Percentiles rank a stretch among this genome's conserved stretches.
Conservation (phyloP, 2,329 filamentous ascomycete genomes). For the Pyrenochaeta sp. region DNA sequence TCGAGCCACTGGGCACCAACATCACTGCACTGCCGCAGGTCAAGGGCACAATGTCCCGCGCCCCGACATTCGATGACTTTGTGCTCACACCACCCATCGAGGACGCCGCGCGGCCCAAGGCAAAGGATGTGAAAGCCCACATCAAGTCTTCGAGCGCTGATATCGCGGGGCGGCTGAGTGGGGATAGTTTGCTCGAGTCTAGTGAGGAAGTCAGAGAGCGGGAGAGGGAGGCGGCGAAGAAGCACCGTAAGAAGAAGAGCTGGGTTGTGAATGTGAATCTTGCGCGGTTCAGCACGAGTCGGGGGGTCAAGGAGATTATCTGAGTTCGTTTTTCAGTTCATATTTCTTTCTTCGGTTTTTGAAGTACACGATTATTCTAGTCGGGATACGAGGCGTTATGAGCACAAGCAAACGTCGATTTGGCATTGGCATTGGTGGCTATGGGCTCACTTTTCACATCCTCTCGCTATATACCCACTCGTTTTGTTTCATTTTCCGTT, state of each 20-base stretch:
- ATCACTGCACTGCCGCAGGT: slow-evolving; percentile 2
- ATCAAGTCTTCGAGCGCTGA: background rate
- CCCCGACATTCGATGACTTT: background rate
- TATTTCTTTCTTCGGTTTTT: no score
- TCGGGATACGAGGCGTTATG: no score
- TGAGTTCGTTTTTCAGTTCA: no score
- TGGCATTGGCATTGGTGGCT: background rate
- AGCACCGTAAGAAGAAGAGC: slow-evolving; percentile 31
- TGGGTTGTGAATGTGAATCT: slow-evolving; percentile 37
- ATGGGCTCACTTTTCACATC: background rate
- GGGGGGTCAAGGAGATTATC: slow-evolving; percentile 39
- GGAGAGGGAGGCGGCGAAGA: slow-evolving; percentile 20
- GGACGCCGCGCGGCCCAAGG: background rate
- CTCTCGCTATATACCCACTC: slow-evolving; percentile 7
- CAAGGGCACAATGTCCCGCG: background rate
- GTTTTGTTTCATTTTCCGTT: background rate
- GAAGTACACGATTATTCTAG: background rate
- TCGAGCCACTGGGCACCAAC: background rate
- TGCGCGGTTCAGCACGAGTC: slow-evolving; percentile 24
- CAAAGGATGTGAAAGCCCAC: slow-evolving; percentile 2
- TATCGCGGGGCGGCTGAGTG: slow-evolving; percentile 19
- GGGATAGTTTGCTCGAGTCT: slow-evolving; percentile 9
- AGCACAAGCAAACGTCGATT: no score
- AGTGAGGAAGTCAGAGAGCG: slow-evolving; percentile 11
- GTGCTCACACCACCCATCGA: background rate